phyloP scores from a whole-genome alignment of 1,139 yeast genomes.

The Magnusiomyces paraingens region DNA sequence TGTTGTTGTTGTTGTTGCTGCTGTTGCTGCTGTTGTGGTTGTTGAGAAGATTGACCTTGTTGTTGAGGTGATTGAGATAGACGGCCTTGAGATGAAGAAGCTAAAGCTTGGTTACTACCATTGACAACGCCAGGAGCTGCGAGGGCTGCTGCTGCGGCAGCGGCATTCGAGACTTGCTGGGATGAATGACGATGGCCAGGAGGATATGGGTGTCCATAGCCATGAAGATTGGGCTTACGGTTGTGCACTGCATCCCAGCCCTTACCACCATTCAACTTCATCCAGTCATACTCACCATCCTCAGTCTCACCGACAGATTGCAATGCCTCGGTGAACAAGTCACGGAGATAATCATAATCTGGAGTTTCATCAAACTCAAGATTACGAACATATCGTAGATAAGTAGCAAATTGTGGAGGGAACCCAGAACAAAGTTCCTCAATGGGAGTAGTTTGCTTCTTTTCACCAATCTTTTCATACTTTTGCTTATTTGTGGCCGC shows the following conservation, averaged over 20 bases:
- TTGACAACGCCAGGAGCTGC: neutral
- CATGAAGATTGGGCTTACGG: slow-evolving; percentile 85
- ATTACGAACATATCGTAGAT: slow-evolving; percentile 74
- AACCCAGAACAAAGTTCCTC: slow-evolving; percentile 72
- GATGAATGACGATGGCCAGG: slow-evolving; percentile 30
- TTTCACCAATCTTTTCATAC: slow-evolving; percentile 94
- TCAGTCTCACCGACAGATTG: slow-evolving; percentile 64
- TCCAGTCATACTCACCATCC: slow-evolving; percentile 93
- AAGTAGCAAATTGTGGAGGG: slow-evolving; percentile 83
- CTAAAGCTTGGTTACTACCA: slow-evolving; percentile 5
- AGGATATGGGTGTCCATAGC: slow-evolving; percentile 71
- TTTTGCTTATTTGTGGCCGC: slow-evolving; percentile 97
- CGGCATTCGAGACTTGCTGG: neutral
- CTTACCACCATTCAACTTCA: slow-evolving; percentile 81
- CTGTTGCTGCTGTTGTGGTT: neutral
- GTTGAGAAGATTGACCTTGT: too few relatives aligned
- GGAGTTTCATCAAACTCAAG: slow-evolving; percentile 91
- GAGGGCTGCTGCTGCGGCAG: neutral
- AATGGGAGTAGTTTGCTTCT: slow-evolving; percentile 85
- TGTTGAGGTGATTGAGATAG: too few relatives aligned
- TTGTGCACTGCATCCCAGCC: slow-evolving; percentile 86
- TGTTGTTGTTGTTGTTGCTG: slow-evolving; percentile 4
- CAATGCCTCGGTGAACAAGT: slow-evolving; percentile 67
- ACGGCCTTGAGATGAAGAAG: too few relatives aligned
- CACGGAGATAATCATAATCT: slow-evolving; percentile 79